These are phyloP conservation scores for Sequoiadendron giganteum DNA, from an alignment of 75 land plant genomes.

Conservation along the genomic window DNA sequence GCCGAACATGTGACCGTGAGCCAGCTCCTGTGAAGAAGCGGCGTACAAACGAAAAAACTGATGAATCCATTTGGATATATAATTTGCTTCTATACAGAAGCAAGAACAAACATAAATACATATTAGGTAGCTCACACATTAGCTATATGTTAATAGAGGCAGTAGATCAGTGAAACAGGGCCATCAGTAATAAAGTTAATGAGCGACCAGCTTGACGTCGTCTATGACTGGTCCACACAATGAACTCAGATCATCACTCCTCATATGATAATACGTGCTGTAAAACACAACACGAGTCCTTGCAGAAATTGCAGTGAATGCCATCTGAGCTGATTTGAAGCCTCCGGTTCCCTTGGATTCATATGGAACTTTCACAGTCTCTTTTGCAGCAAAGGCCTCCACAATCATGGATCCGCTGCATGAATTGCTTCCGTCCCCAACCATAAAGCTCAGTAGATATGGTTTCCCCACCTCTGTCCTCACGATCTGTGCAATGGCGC, in stretches of 20 bases:
- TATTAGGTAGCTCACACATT: not conserved
- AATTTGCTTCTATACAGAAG: not conserved
- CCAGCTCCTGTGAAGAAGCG: too few species aligned
- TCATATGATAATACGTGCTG: conserved; percentile 45
- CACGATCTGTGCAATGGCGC: conserved; percentile 49
- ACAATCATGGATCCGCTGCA: conserved; percentile 61
- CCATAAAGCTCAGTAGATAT: conserved; percentile 48
- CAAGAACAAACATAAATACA: not conserved
- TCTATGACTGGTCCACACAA: conserved; percentile 68
- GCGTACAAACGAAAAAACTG: too few species aligned
- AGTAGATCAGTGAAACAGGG: not conserved
- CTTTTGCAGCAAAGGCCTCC: conserved; percentile 55
- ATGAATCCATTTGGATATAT: not conserved
- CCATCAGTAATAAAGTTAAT: not conserved
- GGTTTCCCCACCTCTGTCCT: conserved; percentile 21
- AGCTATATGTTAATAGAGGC: not conserved
- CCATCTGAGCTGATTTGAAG: conserved; percentile 28
- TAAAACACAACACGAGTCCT: conserved; percentile 38
- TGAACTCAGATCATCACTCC: conserved; percentile 29
- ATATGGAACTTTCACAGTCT: conserved; percentile 41
- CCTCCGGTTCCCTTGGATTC: conserved; percentile 56
- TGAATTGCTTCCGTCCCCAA: conserved; percentile 52
- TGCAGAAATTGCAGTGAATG: conserved; percentile 31
- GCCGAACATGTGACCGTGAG: too few species aligned
- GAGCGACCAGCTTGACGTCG: conserved; percentile 30